A percentile compares a stretch with the other conserved stretches of the same genome.
These are phyloP conservation scores for Boletus sp. DNA, from an alignment of 768 basidiomycete genomes.

Conservation along the genomic window DNA sequence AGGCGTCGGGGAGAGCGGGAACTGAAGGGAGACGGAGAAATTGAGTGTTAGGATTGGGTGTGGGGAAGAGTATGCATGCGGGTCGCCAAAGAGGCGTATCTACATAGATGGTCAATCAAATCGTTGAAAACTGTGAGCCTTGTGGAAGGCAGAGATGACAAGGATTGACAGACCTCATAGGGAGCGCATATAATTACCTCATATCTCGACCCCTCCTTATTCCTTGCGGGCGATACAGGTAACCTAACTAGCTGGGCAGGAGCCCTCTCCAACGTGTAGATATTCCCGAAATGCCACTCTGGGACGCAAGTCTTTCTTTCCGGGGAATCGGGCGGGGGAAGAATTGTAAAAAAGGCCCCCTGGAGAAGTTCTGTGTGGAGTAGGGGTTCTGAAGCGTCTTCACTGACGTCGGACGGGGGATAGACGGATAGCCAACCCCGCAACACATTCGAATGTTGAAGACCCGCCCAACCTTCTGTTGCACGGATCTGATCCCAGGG, in stretches of 20 bases:
- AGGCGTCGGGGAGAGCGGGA: constrained; percentile 1
- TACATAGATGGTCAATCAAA: constrained; percentile 25
- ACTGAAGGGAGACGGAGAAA: constrained; percentile 45
- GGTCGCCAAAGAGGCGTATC: constrained; percentile 85
- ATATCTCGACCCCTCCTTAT: constrained; percentile 50
- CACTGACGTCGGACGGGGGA: constrained; percentile 35
- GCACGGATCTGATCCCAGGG: constrained; percentile 65
- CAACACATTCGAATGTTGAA: constrained; percentile 77
- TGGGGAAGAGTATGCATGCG: constrained; percentile 38
- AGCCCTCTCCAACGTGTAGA: constrained; percentile 65
- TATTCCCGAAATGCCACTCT: constrained; percentile 81
- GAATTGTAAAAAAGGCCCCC: constrained; percentile 72
- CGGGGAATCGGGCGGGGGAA: constrained; percentile 42
- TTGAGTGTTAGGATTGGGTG: constrained; percentile 56
- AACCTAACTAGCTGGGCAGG: constrained; percentile 48
- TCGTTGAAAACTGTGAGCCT: background rate
- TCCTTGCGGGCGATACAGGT: constrained; percentile 39
- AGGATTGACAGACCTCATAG: constrained; percentile 58
- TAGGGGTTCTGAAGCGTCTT: constrained; percentile 34
- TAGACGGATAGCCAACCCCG: constrained; percentile 59
- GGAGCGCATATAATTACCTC: constrained; percentile 74
- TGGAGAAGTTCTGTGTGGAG: constrained; percentile 62
- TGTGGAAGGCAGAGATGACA: background rate
- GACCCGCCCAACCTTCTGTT: constrained; percentile 82
- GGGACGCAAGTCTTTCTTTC: constrained; percentile 26